These are phyloP conservation scores for Phytopythium boreale DNA, from an alignment of 352 stramenopile species.

Conservation along the genomic window DNA sequence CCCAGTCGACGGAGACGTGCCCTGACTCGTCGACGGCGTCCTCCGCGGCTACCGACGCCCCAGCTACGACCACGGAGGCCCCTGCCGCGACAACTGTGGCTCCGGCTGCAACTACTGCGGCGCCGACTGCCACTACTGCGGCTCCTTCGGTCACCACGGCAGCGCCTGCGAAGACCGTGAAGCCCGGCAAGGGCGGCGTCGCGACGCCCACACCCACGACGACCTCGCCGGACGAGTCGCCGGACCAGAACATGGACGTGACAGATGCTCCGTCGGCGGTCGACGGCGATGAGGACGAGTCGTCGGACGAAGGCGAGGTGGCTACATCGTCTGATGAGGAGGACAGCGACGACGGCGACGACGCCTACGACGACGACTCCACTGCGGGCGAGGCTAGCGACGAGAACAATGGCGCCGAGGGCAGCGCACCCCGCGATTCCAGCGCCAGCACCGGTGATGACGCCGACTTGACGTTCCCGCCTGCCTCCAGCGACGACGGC, in stretches of 20 bases:
- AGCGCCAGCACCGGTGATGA: not conserved
- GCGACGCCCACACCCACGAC: not conserved
- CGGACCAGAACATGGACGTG: slow-evolving; percentile 1
- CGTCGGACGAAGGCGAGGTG: slow-evolving; percentile 1
- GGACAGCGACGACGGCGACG: not conserved
- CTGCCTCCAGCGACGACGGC: not conserved
- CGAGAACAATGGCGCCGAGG: not conserved
- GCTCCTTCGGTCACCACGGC: not conserved
- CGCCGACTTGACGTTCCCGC: slow-evolving; percentile 2
- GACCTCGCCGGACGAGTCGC: not conserved
- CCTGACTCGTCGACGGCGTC: not conserved
- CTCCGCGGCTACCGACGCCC: not conserved
- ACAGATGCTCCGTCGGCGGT: not conserved
- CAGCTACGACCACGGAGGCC: not conserved
- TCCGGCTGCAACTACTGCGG: not conserved
- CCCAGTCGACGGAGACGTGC: slow-evolving; percentile 5
- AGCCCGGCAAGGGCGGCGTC: not conserved
- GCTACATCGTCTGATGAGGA: not conserved
- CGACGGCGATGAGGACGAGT: not conserved
- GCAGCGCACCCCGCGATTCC: slow-evolving; percentile 5
- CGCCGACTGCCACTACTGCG: not conserved
- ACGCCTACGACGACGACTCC: not conserved
- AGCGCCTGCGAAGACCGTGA: not conserved
- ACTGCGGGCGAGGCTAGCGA: slow-evolving; percentile 2
- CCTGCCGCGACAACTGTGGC: not conserved